phyloP scores from a whole-genome alignment of 2,329 filamentous ascomycete species.

The Aureobasidium sp. region DNA sequence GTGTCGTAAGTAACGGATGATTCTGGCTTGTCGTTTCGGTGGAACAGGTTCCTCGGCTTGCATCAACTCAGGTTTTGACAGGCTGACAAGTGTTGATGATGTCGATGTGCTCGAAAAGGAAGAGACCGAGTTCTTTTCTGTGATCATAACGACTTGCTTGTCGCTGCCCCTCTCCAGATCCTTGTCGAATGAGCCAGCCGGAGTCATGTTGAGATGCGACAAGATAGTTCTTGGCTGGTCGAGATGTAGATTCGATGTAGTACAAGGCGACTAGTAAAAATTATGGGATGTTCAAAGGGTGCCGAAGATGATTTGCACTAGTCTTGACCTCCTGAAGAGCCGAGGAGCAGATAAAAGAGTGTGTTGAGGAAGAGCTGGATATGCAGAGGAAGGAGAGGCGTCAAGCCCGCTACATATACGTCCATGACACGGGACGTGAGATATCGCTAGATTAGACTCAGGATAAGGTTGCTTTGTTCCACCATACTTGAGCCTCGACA shows the following conservation, averaged over 20 bases:
- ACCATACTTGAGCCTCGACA: background rate
- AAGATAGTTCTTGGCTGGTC: too few relatives aligned
- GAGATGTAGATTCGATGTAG: too few relatives aligned
- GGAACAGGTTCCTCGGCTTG: background rate
- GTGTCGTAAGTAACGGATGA: constrained; percentile 18
- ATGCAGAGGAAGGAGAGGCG: background rate
- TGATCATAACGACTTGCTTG: background rate
- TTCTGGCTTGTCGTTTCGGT: constrained; percentile 10
- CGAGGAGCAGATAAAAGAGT: background rate
- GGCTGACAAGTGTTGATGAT: background rate
- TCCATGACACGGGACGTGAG: background rate
- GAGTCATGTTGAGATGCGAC: background rate
- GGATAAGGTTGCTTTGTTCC: background rate
- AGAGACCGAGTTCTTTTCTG: background rate
- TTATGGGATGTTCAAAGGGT: background rate
- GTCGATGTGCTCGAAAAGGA: background rate
- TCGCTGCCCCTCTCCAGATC: background rate
- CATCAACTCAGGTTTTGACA: background rate
- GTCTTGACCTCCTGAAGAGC: background rate
- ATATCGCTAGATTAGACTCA: background rate
- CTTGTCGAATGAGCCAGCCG: background rate
- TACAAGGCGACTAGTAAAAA: background rate
- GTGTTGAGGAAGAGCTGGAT: background rate
- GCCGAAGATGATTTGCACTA: background rate
- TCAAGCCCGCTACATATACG: background rate